Base-by-base conservation (phyloP, 345 rosid genomes). In the Eucalyptus lansdowneana region DNA sequence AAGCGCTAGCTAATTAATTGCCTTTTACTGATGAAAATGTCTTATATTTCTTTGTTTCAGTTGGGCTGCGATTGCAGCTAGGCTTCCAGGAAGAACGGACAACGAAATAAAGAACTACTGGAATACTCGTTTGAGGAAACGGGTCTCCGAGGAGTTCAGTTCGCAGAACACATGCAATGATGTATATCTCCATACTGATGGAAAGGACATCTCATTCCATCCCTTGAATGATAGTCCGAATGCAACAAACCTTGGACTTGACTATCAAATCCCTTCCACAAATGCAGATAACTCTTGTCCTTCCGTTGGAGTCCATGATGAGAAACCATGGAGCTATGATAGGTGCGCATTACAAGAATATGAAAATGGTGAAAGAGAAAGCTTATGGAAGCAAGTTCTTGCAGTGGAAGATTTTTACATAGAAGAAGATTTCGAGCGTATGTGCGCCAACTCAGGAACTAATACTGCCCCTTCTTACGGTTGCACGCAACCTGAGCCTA, bases 91-190 rank as follows among this genome's bases (percentile, higher is more conserved):
- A 45, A 86, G 90, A 86, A 89, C 90, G 6, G 90, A 89, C 65
- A 89, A 89, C 53, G 88, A 86, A 47, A 81, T 89, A 13, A 89
- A 89, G 87, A 89, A 89, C 50, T 89, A 89, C 58, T 89, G 90
- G 90, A 89, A 90, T 72, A 50, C 88, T 49, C 86, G 87, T 50
- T 51, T 88, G 54, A 88, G 65, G 89, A 89, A 86, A 51, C 88
- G n/a, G 44, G 29, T 76, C 45, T 21, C 29, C 5, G 29, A 21
- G 85, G 85, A 76, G 47, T 76, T 76, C 1, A 0, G 15, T 76
- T 53, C 34, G 29, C 44, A 51, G n/a, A 86, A 40, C n/a, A 34
- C 47, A 42, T 21, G 4, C 67, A 11, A 21, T 22, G 62, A 53
- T 42, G 29, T 86, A 11, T 8, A 53, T 50, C 29, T 56, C 19